Evolutionary conservation across 352 stramenopile genomes (phyloP), one percentile per base, ranked within the genome.

Genomic region (Thalassiosira ordinaria): DNA sequence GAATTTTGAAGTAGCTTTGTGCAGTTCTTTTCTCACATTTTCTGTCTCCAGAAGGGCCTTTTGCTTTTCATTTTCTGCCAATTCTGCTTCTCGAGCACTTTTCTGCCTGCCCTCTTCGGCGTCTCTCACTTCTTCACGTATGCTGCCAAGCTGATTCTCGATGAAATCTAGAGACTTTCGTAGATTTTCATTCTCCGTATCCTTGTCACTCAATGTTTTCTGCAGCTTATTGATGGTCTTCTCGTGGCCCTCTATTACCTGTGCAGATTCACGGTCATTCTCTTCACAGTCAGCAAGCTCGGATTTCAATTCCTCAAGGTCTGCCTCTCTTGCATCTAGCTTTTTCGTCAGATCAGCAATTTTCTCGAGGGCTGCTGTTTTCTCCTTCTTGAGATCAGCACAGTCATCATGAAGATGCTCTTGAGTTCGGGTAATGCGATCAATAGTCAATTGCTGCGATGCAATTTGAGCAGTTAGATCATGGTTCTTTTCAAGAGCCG

Each of bases 121-220:
- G 3, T 1, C 27, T 47, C 24, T 29, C 44, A 62, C 63, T 63
- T 39, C 24, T 18, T 62, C 51, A 13, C 51, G 63, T 49, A 52
- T 61, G 7, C 56, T 73, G 9, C 20, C 63, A 49, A 63, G 27
- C 22, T 68, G 59, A 35, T 16, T 33, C 59, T 68, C 33, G 7
- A 68, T 26, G 26, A 51, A 33, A 20, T 61, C 46, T 18, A 62
- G 14, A 44, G 61, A 53, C 9, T 70, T 68, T 47, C 26, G 56
- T 18, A 65, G 24, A 44, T 5, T 6, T 27, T 8, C 24, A 65
- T 59, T 65, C 24, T 65, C 56, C 11, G n/a, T n/a, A n/a, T n/a
- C n/a, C n/a, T n/a, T n/a, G n/a, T n/a, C n/a, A n/a, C n/a, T n/a
- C n/a, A n/a, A n/a, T n/a, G n/a, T n/a, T n/a, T n/a, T n/a, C n/a